phyloP scores from a whole-genome alignment of 495 filamentous ascomycete genomes.

The Penicillium pancosmium region DNA sequence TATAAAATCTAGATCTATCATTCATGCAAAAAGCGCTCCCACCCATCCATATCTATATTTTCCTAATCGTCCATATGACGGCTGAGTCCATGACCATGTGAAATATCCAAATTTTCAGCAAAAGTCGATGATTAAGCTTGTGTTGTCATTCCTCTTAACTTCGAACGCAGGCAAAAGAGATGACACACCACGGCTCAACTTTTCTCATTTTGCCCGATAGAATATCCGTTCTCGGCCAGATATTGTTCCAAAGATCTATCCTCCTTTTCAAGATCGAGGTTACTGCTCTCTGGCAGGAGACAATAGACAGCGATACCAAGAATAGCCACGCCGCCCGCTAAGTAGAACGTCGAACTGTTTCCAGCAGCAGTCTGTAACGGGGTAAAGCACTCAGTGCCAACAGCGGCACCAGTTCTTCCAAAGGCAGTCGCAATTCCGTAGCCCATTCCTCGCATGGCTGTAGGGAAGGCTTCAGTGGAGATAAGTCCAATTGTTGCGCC shows the following conservation, averaged over 20 bases:
- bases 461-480: constrained; percentile 38
- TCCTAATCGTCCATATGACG: not conserved
- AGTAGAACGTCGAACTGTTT: constrained; percentile 36
- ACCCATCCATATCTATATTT: not conserved
- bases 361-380: constrained; percentile 33
- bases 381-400: constrained; percentile 39
- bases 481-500: constrained; percentile 40
- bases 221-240: constrained; percentile 39
- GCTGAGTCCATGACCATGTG: too few relatives aligned
- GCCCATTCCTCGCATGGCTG: constrained; percentile 40
- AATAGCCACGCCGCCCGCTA: constrained; percentile 33
- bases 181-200: not conserved
- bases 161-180: too few relatives aligned
- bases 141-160: too few relatives aligned
- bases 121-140: too few relatives aligned
- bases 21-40: not conserved
- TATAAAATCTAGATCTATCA: not conserved
- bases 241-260: constrained; percentile 31
- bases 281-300: constrained; percentile 37
- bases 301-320: constrained; percentile 36
- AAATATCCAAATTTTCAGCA: too few relatives aligned
- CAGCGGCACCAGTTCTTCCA: constrained; percentile 38
- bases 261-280: constrained; percentile 35
- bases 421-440: constrained; percentile 40
- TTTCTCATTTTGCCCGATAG: not conserved